These are phyloP conservation scores for Bipolaris victoriae DNA, from an alignment of 2,329 filamentous ascomycete species.

Conservation along the genomic window DNA sequence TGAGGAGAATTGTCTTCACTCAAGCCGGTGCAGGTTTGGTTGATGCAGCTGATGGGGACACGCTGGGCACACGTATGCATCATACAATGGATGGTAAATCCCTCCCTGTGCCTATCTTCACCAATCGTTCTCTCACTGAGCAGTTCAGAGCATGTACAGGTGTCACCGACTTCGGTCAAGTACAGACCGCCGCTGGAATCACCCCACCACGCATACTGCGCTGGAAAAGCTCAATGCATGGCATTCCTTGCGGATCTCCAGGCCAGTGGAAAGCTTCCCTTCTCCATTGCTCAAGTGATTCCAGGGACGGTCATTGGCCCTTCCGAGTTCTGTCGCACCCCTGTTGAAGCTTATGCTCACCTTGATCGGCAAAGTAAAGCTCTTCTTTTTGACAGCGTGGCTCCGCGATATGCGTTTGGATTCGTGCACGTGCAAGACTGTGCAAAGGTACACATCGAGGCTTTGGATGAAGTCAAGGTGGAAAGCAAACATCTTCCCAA, in stretches of 20 bases:
- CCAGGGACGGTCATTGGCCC: conserved; percentile 45
- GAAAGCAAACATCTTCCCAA: conserved; percentile 27
- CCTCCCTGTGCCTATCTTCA: neutral
- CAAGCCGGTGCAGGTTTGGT: conserved; percentile 44
- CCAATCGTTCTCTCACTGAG: neutral
- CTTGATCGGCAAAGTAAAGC: conserved; percentile 45
- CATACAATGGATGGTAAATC: conserved; percentile 29
- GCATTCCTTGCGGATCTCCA: conserved; percentile 27
- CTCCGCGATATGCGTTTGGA: conserved; percentile 42
- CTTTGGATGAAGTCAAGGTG: conserved; percentile 29
- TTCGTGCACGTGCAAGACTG: conserved; percentile 45
- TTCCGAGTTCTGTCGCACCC: conserved; percentile 35
- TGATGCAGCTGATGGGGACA: conserved; percentile 42
- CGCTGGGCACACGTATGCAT: conserved; percentile 38
- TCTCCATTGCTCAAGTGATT: conserved; percentile 42
- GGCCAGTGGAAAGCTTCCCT: conserved; percentile 18
- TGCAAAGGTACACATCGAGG: conserved; percentile 41
- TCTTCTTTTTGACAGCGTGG: conserved; percentile 38
- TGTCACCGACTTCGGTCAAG: conserved; percentile 28
- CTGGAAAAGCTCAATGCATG: conserved; percentile 46
- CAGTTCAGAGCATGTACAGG: conserved; percentile 28
- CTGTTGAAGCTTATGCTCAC: conserved; percentile 22
- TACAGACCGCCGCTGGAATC: conserved; percentile 38
- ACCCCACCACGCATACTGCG: conserved; percentile 43
- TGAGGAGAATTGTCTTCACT: conserved; percentile 41